Conservation (phyloP, 495 filamentous ascomycete genomes). For the Penicillium goetzii region DNA sequence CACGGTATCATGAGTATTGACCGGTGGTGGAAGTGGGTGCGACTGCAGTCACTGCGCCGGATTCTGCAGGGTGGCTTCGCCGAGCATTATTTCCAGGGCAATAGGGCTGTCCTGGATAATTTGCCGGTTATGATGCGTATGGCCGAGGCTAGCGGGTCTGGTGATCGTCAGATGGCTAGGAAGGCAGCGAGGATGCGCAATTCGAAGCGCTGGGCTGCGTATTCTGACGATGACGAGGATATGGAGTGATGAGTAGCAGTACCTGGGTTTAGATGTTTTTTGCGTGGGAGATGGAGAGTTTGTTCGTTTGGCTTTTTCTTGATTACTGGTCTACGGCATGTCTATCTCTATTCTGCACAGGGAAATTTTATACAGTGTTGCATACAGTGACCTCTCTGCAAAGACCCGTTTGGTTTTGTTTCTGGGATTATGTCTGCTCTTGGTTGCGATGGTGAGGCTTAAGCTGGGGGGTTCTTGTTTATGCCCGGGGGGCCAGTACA, state of each 20-base stretch:
- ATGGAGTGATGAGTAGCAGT: background rate
- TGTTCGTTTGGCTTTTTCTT: background rate
- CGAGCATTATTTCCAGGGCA: slow-evolving; percentile 81
- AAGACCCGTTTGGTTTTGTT: background rate
- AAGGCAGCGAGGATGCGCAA: slow-evolving; percentile 43
- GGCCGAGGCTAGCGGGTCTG: slow-evolving; percentile 14
- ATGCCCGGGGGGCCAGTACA: background rate
- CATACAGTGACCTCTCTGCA: background rate
- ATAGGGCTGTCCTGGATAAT: slow-evolving; percentile 76
- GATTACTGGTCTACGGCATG: background rate
- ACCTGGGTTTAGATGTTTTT: background rate
- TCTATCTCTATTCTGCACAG: slow-evolving; percentile 2
- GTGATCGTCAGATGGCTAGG: slow-evolving; percentile 37
- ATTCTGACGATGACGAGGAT: slow-evolving; percentile 31
- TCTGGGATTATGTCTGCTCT: background rate
- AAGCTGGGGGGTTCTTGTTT: background rate
- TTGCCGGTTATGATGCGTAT: slow-evolving; percentile 60
- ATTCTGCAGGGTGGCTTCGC: slow-evolving; percentile 79
- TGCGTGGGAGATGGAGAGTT: background rate
- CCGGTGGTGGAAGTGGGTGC: slow-evolving; percentile 86
- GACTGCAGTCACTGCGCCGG: slow-evolving; percentile 74
- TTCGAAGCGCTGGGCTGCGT: slow-evolving; percentile 40
- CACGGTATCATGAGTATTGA: slow-evolving; percentile 79
- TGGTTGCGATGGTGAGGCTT: background rate
- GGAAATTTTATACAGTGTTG: background rate